Conservation (phyloP, 257 asterid species). For the Haberlea rhodopensis region DNA sequence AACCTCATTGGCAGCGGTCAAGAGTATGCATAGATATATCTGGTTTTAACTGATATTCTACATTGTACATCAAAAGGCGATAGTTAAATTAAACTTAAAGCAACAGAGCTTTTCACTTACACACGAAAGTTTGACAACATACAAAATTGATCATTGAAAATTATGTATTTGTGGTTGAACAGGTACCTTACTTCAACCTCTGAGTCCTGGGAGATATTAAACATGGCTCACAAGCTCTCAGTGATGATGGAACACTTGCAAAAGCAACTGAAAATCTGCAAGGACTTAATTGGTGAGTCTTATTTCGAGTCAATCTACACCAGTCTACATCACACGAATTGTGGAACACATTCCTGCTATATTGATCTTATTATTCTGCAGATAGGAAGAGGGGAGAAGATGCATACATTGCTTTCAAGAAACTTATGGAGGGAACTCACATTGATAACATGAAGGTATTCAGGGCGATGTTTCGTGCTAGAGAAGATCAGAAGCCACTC, state of each 20-base stretch:
- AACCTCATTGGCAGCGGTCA: slow-evolving; percentile 70
- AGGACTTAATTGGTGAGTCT: slow-evolving; percentile 41
- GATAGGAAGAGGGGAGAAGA: slow-evolving; percentile 37
- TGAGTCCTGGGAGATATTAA: slow-evolving; percentile 60
- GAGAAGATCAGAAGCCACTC: slow-evolving; percentile 47
- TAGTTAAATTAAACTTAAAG: no score
- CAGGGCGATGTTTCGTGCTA: slow-evolving; percentile 37
- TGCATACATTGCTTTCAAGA: slow-evolving; percentile 35
- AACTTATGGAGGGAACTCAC: slow-evolving; percentile 40
- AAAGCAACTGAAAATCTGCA: slow-evolving; percentile 30
- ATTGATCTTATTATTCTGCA: slow-evolving; percentile 14
- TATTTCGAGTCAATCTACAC: background rate
- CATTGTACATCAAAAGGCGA: background rate
- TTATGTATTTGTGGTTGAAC: slow-evolving; percentile 13
- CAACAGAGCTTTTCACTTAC: background rate
- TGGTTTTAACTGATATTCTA: no score
- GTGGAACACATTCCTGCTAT: background rate
- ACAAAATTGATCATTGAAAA: background rate
- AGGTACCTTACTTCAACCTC: slow-evolving; percentile 47
- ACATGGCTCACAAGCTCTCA: slow-evolving; percentile 56
- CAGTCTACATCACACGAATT: background rate
- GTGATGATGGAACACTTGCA: slow-evolving; percentile 51
- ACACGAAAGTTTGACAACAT: no score
- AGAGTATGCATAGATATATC: slow-evolving; percentile 43
- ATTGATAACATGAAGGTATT: slow-evolving; percentile 59